Conservation (phyloP, 1,284 basidiomycete genomes). For the Sphaerobolus stellatus region DNA sequence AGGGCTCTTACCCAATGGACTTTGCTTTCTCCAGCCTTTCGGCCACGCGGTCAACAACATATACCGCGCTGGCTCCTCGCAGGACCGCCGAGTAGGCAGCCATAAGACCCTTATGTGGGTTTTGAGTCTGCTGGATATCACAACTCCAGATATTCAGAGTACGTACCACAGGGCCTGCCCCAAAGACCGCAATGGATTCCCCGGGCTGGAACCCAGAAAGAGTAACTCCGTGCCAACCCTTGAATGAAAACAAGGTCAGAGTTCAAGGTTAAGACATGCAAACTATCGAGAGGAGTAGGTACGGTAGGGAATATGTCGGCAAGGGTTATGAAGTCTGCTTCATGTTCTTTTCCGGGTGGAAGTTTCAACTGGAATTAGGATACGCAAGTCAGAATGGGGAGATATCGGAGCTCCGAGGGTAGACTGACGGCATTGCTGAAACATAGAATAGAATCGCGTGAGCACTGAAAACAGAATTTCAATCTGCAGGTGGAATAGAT, state of each 20-base stretch:
- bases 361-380: conserved; percentile 34
- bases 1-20: conserved; percentile 41
- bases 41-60: conserved; percentile 53
- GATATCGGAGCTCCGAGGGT: neutral
- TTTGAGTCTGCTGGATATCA: neutral
- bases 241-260: neutral
- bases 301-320: conserved; percentile 57
- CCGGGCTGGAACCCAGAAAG: conserved; percentile 53
- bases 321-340: conserved; percentile 54
- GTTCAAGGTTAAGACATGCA: neutral
- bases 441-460: neutral
- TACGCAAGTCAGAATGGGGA: neutral
- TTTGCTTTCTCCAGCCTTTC: conserved; percentile 50
- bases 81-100: conserved; percentile 53
- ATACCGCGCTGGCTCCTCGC: conserved; percentile 50
- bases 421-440: conserved; percentile 11
- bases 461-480: neutral
- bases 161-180: conserved; percentile 30
- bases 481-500: neutral
- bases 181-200: conserved; percentile 52
- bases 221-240: conserved; percentile 55
- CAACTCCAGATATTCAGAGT: neutral
- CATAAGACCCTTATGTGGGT: conserved; percentile 41
- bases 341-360: conserved; percentile 50
- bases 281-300: neutral